A percentile compares a stretch with the other conserved stretches of the same genome.
Conservation (phyloP, 2,329 filamentous ascomycete genomes). For the Microdochium nivale region DNA sequence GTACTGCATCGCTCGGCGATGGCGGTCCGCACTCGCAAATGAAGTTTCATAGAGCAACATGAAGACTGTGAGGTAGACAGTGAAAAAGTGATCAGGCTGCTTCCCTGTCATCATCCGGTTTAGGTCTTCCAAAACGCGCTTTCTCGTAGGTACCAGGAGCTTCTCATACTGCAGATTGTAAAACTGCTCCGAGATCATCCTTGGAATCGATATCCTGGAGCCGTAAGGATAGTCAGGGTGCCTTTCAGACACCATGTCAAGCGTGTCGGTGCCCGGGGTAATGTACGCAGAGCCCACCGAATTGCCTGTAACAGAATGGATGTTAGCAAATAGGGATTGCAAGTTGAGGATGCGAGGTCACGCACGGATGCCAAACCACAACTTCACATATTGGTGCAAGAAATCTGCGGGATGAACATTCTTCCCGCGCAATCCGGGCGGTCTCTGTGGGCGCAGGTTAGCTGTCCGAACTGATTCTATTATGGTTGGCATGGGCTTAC, state of each 20-base stretch:
- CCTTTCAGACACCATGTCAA: slow-evolving; percentile 28
- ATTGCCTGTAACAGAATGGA: slow-evolving; percentile 24
- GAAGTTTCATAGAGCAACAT: slow-evolving; percentile 28
- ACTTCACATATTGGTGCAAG: slow-evolving; percentile 28
- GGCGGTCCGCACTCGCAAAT: slow-evolving; percentile 28
- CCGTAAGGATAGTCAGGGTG: slow-evolving; percentile 28
- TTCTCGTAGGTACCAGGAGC: slow-evolving; percentile 12
- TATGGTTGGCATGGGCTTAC: background rate
- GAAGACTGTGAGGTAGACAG: slow-evolving; percentile 20
- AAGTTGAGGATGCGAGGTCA: too few relatives aligned
- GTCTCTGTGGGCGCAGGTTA: background rate
- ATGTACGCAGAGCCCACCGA: slow-evolving; percentile 35
- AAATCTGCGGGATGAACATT: slow-evolving; percentile 12
- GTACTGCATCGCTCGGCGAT: slow-evolving; percentile 31
- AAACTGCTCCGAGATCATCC: slow-evolving; percentile 22
- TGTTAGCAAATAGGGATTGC: too few relatives aligned
- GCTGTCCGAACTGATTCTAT: background rate
- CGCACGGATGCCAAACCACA: slow-evolving; percentile 41
- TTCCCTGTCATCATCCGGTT: slow-evolving; percentile 18
- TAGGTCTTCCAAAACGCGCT: slow-evolving; percentile 15
- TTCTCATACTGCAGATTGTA: slow-evolving; percentile 15
- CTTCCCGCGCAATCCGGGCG: background rate
- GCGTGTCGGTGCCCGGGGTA: slow-evolving; percentile 23
- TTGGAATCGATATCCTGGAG: slow-evolving; percentile 21
- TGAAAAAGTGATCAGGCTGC: slow-evolving; percentile 16